phyloP scores from a whole-genome alignment of 2,329 filamentous ascomycete species.

The Colletotrichum siamense region DNA sequence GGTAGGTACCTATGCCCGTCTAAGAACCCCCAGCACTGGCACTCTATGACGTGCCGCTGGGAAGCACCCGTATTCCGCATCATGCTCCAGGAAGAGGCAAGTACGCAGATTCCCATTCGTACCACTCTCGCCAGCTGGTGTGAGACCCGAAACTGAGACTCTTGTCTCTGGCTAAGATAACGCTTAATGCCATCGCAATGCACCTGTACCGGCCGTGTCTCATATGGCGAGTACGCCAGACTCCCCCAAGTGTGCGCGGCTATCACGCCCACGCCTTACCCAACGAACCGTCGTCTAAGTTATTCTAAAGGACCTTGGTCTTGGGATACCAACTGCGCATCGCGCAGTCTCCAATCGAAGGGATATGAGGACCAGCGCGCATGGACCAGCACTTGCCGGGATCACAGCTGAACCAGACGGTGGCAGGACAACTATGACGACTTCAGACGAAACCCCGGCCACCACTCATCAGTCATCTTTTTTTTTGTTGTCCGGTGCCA shows the following conservation, averaged over 20 bases:
- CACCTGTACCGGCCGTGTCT: background rate
- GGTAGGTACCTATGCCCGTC: background rate
- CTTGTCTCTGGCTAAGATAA: background rate
- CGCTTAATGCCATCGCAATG: background rate
- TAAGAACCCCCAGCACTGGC: slow-evolving; percentile 13
- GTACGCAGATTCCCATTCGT: background rate
- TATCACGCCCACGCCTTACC: background rate
- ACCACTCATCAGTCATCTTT: background rate
- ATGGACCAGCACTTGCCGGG: background rate
- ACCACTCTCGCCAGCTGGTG: background rate
- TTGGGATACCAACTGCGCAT: background rate
- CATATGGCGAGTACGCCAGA: background rate
- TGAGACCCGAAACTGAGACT: background rate
- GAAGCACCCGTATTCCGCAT: background rate
- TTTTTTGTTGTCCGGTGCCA: background rate
- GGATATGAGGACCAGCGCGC: background rate
- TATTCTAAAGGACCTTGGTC: background rate
- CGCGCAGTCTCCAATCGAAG: background rate
- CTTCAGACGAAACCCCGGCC: slow-evolving; percentile 7
- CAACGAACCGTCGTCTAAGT: background rate
- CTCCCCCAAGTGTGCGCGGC: background rate
- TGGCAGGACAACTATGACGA: background rate
- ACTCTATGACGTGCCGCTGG: slow-evolving; percentile 15
- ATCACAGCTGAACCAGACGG: background rate
- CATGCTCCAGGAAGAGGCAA: background rate